Percentiles rank a stretch among this genome's conserved stretches.
Evolutionary conservation across 1,139 yeast species (phyloP).

Genomic region (Debaryomycetaceae sp.): DNA sequence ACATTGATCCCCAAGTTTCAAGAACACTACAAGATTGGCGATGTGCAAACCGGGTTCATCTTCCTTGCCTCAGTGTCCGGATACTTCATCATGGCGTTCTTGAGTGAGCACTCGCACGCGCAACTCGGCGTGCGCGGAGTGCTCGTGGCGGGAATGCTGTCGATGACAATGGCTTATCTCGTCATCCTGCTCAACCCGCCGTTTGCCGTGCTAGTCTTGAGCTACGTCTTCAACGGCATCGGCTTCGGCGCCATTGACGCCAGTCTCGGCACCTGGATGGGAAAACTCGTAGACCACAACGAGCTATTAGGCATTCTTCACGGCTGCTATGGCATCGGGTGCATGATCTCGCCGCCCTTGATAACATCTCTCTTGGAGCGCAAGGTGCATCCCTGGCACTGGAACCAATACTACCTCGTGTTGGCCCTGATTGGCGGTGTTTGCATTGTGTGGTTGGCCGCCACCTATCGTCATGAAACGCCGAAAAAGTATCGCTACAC

Average conservation of each 20-base stretch:
- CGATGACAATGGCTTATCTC: slow-evolving; percentile 29
- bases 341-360: slow-evolving; percentile 60
- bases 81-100: slow-evolving; percentile 36
- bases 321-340: slow-evolving; percentile 66
- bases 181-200: slow-evolving; percentile 32
- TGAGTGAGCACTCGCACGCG: slow-evolving; percentile 29
- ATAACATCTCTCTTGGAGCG: slow-evolving; percentile 41
- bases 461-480: slow-evolving; percentile 50
- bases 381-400: slow-evolving; percentile 34
- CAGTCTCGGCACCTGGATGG: slow-evolving; percentile 55
- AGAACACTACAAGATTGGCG: slow-evolving; percentile 39
- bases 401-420: slow-evolving; percentile 46
- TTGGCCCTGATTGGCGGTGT: slow-evolving; percentile 24
- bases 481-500: slow-evolving; percentile 47
- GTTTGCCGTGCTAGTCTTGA: slow-evolving; percentile 27
- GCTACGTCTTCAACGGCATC: slow-evolving; percentile 46
- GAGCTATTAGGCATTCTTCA: slow-evolving; percentile 64
- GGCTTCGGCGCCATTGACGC: slow-evolving; percentile 64
- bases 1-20: slow-evolving; percentile 50
- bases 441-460: slow-evolving; percentile 16
- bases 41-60: slow-evolving; percentile 31
- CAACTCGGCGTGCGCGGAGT: slow-evolving; percentile 36
- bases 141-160: slow-evolving; percentile 25
- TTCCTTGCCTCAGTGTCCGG: slow-evolving; percentile 35
- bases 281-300: slow-evolving; percentile 52